phyloP scores from a whole-genome alignment of 73 alveolate species.

The Symbiodinium pilosum region DNA sequence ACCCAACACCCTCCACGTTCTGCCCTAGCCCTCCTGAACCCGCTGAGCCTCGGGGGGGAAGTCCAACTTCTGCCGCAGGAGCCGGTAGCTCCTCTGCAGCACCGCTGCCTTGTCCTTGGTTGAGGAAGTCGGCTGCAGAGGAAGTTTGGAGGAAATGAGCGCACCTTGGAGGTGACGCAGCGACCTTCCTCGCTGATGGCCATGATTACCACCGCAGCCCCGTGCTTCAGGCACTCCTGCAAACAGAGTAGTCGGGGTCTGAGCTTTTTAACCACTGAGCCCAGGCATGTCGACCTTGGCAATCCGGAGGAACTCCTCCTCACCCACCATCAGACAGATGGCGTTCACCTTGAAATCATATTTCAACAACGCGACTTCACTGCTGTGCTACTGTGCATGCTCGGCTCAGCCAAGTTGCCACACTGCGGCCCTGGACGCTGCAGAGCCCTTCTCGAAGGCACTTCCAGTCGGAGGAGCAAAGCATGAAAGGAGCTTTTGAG shows the following conservation, averaged over 20 bases:
- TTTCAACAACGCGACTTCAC: no score
- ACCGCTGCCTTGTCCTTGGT: slow-evolving; percentile 10
- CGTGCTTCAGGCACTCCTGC: slow-evolving; percentile 86
- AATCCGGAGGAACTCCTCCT: slow-evolving; percentile 53
- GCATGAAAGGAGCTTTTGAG: slow-evolving; percentile 63
- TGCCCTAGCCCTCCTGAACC: not conserved
- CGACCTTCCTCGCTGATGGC: slow-evolving; percentile 86
- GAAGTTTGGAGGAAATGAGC: no score
- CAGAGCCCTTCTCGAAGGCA: slow-evolving; percentile 40
- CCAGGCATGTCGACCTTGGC: slow-evolving; percentile 28
- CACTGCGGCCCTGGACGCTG: slow-evolving; percentile 68
- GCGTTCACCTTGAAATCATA: slow-evolving; percentile 28
- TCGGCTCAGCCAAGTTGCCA: slow-evolving; percentile 17
- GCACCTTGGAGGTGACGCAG: slow-evolving; percentile 68
- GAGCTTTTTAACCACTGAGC: not conserved
- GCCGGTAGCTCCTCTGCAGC: slow-evolving; percentile 69
- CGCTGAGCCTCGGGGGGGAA: slow-evolving; percentile 76
- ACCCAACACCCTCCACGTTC: not conserved
- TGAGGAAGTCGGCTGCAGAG: not conserved
- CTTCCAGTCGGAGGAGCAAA: slow-evolving; percentile 73
- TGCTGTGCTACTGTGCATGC: no score
- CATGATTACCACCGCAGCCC: slow-evolving; percentile 78
- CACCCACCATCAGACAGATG: slow-evolving; percentile 80
- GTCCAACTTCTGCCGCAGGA: slow-evolving; percentile 76
- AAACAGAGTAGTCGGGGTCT: not conserved